These are phyloP conservation scores for Aspergillus coremiiformis DNA, from an alignment of 495 filamentous ascomycete genomes.

Conservation along the genomic window DNA sequence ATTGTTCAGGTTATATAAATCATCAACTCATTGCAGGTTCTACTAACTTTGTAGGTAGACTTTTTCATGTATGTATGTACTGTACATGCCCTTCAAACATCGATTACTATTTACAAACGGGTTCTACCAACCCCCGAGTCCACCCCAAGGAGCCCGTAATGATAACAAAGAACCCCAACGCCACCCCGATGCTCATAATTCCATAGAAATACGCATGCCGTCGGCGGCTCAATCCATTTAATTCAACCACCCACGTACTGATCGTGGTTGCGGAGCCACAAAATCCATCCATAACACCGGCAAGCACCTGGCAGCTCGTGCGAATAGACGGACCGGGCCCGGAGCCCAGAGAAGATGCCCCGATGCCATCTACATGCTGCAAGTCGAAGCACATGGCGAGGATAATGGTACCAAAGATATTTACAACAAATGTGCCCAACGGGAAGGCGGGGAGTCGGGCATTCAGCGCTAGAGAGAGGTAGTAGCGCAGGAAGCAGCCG, in stretches of 20 bases:
- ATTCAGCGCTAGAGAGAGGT: constrained; percentile 18
- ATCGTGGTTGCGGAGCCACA: constrained; percentile 87
- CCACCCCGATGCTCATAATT: constrained; percentile 52
- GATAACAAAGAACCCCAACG: constrained; percentile 58
- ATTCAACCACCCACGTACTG: constrained; percentile 84
- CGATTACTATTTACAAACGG: constrained; percentile 37
- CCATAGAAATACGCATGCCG: constrained; percentile 74
- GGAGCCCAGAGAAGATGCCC: constrained; percentile 14
- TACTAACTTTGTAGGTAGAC: too few species aligned
- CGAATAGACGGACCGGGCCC: constrained; percentile 1
- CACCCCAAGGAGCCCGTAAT: constrained; percentile 78
- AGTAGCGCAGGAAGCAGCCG: constrained; percentile 68
- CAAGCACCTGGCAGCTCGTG: constrained; percentile 71
- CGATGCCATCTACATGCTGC: constrained; percentile 47
- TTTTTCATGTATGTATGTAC: too few species aligned
- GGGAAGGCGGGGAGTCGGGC: constrained; percentile 56
- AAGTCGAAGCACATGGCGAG: constrained; percentile 65
- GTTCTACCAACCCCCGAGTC: constrained; percentile 53
- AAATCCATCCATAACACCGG: constrained; percentile 83
- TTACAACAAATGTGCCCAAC: constrained; percentile 81
- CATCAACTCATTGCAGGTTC: too few species aligned
- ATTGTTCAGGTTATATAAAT: constrained; percentile 7
- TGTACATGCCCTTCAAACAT: too few species aligned
- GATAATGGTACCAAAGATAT: constrained; percentile 64
- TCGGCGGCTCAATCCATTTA: constrained; percentile 54